phyloP scores from a whole-genome alignment of 2,329 filamentous ascomycete genomes.

The Fusarium penzigii region DNA sequence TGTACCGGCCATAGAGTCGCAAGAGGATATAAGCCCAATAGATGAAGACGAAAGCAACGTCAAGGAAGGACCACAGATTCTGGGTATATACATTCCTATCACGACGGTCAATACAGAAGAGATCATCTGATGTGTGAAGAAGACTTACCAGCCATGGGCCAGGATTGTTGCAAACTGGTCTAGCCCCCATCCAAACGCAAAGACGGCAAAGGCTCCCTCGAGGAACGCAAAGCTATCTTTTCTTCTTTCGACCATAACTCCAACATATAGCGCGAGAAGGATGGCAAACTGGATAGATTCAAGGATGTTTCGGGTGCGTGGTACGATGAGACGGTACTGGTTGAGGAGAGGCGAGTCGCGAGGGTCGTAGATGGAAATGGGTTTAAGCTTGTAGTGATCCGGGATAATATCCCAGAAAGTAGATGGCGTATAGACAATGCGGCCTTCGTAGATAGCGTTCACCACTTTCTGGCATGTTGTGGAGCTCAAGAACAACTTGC shows the following conservation, averaged over 20 bases:
- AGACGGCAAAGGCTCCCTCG: conserved; percentile 71
- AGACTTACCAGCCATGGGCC: conserved; percentile 64
- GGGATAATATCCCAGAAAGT: conserved; percentile 82
- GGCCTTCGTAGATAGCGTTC: conserved; percentile 77
- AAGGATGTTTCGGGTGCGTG: conserved; percentile 72
- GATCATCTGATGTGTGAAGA: background rate
- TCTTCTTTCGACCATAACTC: conserved; percentile 70
- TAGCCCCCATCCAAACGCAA: conserved; percentile 75
- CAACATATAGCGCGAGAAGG: conserved; percentile 68
- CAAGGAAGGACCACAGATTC: conserved; percentile 86
- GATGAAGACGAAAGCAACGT: conserved; percentile 74
- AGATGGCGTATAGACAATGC: conserved; percentile 80
- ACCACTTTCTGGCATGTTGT: conserved; percentile 81
- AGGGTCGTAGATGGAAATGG: conserved; percentile 79
- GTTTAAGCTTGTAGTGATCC: conserved; percentile 82
- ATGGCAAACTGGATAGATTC: conserved; percentile 74
- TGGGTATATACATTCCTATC: conserved; percentile 78
- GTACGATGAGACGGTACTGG: conserved; percentile 83
- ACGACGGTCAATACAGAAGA: background rate
- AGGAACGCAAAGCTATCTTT: conserved; percentile 54
- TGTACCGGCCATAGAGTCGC: conserved; percentile 64
- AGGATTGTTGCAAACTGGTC: conserved; percentile 77
- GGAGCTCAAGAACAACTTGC: conserved; percentile 75
- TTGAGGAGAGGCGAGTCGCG: conserved; percentile 74
- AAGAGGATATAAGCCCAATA: conserved; percentile 69